These are phyloP conservation scores for Phyllosticta paracitricarpa DNA, from an alignment of 2,329 filamentous ascomycete species.

Conservation along the genomic window DNA sequence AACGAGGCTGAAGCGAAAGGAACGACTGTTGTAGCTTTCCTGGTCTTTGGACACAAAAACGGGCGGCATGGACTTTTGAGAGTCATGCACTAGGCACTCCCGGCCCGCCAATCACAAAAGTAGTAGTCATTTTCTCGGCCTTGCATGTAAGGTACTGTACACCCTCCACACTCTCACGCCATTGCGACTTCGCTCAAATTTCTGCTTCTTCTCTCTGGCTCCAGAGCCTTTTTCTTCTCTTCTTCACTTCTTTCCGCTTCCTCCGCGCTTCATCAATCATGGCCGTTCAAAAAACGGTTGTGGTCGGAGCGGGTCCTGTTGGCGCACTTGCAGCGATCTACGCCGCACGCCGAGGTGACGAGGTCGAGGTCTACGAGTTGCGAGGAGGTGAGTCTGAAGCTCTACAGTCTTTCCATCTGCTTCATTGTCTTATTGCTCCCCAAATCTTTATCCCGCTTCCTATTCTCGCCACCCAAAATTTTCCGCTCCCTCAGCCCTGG, in stretches of 20 bases:
- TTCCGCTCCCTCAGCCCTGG: not conserved
- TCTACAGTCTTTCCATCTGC: not conserved
- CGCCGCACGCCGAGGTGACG: constrained; percentile 74
- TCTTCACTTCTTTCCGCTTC: not conserved
- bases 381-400: constrained; percentile 58
- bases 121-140: not conserved
- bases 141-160: not conserved
- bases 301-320: constrained; percentile 89
- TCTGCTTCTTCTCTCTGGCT: not conserved
- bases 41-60: not conserved
- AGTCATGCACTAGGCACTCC: not conserved
- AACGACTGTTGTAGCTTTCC: not conserved
- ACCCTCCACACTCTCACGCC: not conserved
- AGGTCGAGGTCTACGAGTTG: constrained; percentile 91
- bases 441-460: not conserved
- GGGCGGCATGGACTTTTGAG: not conserved
- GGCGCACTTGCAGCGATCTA: constrained; percentile 88
- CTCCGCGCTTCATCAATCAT: not conserved
- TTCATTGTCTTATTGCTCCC: not conserved
- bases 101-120: not conserved
- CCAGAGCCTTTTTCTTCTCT: constrained; percentile 2
- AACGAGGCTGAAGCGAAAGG: not conserved
- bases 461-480: not conserved
- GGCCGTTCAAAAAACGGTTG: constrained; percentile 56
- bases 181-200: not conserved